These are phyloP conservation scores for Candida pini DNA, from an alignment of 805 yeast species.

Conservation along the genomic window DNA sequence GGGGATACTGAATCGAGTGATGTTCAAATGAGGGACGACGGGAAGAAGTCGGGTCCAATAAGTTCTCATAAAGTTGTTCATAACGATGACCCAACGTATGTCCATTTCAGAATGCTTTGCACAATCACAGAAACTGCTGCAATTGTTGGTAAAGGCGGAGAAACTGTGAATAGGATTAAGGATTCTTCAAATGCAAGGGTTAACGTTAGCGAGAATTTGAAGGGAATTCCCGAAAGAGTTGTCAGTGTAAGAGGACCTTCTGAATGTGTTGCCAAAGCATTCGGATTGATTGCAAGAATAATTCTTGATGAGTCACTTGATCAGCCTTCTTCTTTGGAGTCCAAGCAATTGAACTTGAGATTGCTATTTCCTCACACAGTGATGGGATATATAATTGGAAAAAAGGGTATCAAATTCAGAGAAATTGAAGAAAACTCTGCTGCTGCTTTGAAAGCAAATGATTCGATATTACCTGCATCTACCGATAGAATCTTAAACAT, in stretches of 20 bases:
- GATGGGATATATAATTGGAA: slow-evolving; percentile 79
- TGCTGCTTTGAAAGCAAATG: slow-evolving; percentile 69
- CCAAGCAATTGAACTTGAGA: slow-evolving; percentile 51
- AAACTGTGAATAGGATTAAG: slow-evolving; percentile 58
- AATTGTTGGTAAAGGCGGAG: slow-evolving; percentile 80
- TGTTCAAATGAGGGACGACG: slow-evolving; percentile 3
- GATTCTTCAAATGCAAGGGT: slow-evolving; percentile 58
- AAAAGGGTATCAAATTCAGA: slow-evolving; percentile 64
- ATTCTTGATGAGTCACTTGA: slow-evolving; percentile 63
- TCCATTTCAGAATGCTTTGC: slow-evolving; percentile 69
- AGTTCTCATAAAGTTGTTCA: slow-evolving; percentile 19
- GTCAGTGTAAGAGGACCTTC: slow-evolving; percentile 69
- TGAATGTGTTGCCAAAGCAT: slow-evolving; percentile 75
- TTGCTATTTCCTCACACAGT: slow-evolving; percentile 70
- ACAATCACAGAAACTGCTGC: slow-evolving; percentile 69
- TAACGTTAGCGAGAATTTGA: slow-evolving; percentile 66
- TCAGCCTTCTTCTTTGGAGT: slow-evolving; percentile 50
- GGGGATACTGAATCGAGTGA: slow-evolving; percentile 3
- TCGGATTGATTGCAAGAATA: slow-evolving; percentile 65
- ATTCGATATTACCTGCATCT: slow-evolving; percentile 63
- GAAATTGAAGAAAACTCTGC: slow-evolving; percentile 82
- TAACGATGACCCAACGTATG: slow-evolving; percentile 52
- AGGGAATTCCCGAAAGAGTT: slow-evolving; percentile 69
- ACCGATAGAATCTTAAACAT: slow-evolving; percentile 71
- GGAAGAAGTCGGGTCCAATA: slow-evolving; percentile 14